phyloP scores from a whole-genome alignment of 169 alveolate species.

The Eimeria falciformis region DNA sequence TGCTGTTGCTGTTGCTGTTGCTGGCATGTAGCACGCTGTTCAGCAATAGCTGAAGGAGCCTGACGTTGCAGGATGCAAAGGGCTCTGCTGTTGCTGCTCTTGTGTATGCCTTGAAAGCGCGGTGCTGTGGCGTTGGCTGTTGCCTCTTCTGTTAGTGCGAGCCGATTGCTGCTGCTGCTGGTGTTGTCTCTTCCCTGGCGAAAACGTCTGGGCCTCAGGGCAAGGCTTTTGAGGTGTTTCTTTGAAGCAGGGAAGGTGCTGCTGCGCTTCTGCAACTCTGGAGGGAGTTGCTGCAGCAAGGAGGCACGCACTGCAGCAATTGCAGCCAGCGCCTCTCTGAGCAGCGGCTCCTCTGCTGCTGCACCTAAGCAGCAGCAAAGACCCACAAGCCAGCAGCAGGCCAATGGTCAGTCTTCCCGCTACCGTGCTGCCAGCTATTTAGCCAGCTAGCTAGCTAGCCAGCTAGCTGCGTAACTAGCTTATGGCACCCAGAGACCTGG shows the following conservation, averaged over 20 bases:
- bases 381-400: not conserved
- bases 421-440: not conserved
- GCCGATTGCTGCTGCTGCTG: conserved; percentile 19
- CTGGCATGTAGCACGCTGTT: not conserved
- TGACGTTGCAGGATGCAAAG: too few relatives aligned
- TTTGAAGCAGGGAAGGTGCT: not conserved
- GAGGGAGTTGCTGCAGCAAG: not conserved
- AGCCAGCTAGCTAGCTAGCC: not conserved
- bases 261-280: not conserved
- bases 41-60: not conserved
- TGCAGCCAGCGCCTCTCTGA: conserved; percentile 29
- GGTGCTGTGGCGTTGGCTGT: not conserved
- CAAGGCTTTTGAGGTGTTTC: not conserved
- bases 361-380: conserved; percentile 12
- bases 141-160: not conserved
- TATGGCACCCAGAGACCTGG: not conserved
- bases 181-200: not conserved
- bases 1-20: not conserved
- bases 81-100: not conserved
- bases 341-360: conserved; percentile 19
- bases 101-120: not conserved
- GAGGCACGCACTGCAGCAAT: conserved; percentile 10
- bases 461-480: not conserved
- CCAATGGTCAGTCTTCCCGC: not conserved
- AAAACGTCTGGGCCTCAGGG: not conserved